These are phyloP conservation scores for Ampelomyces quisqualis DNA, from an alignment of 2,329 filamentous ascomycete species.

Conservation along the genomic window DNA sequence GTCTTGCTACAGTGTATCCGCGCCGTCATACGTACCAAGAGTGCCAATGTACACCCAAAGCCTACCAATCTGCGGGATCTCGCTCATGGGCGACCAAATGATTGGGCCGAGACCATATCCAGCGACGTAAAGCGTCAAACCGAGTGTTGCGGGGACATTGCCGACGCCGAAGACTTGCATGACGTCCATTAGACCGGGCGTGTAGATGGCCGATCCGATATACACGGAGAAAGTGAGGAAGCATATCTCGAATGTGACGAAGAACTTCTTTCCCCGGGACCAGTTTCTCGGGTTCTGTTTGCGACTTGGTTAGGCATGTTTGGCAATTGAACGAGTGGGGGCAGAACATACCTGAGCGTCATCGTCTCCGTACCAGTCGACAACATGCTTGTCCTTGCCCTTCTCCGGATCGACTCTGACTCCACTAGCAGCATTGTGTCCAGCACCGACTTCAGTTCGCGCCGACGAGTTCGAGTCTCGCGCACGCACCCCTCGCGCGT, in stretches of 20 bases:
- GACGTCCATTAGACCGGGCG: constrained; percentile 47
- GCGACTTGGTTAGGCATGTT: constrained; percentile 3
- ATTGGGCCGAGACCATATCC: constrained; percentile 40
- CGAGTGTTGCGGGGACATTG: constrained; percentile 49
- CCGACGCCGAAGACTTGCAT: constrained; percentile 56
- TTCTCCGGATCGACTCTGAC: constrained; percentile 54
- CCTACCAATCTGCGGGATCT: constrained; percentile 52
- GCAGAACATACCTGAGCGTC: constrained; percentile 47
- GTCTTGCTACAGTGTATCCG: constrained; percentile 9
- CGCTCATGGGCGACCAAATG: constrained; percentile 48
- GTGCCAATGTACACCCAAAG: constrained; percentile 38
- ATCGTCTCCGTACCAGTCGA: constrained; percentile 54
- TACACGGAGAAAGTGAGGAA: constrained; percentile 56
- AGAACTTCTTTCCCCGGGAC: constrained; percentile 47
- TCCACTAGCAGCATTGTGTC: constrained; percentile 42
- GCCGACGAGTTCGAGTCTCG: constrained; percentile 15
- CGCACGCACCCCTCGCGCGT: constrained; percentile 13
- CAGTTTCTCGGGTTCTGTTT: constrained; percentile 52
- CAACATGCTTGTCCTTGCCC: constrained; percentile 52
- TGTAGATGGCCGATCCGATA: constrained; percentile 55
- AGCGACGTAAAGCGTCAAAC: constrained; percentile 42
- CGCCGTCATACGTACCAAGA: constrained; percentile 11
- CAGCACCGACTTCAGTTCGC: constrained; percentile 17
- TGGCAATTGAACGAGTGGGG: no score
- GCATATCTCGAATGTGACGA: constrained; percentile 51